These are phyloP conservation scores for Populus euphratica DNA, from an alignment of 345 rosid species.

Conservation along the genomic window DNA sequence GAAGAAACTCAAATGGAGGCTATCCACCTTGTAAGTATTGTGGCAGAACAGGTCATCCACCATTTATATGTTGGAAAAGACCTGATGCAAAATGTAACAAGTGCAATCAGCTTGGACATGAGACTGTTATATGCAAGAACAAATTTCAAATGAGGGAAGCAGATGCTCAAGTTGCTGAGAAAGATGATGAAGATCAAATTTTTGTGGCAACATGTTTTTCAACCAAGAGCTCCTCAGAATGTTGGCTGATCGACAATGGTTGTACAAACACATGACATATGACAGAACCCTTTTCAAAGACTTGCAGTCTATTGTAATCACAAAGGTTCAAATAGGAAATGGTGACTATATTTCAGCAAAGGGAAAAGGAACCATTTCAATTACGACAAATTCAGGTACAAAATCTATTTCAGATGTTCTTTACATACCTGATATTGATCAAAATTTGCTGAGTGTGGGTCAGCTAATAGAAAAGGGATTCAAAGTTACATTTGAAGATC, in stretches of 20 bases:
- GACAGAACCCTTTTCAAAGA: neutral
- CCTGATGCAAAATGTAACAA: no score
- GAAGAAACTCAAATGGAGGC: no score
- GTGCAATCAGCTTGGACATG: no score
- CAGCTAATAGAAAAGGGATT: slow-evolving; percentile 5
- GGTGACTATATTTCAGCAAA: neutral
- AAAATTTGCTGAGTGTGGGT: slow-evolving; percentile 22
- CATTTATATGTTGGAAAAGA: no score
- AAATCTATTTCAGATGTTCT: slow-evolving; percentile 7
- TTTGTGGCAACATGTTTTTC: no score
- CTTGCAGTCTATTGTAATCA: neutral
- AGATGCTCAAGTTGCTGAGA: no score
- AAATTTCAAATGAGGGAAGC: no score
- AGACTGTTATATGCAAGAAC: no score
- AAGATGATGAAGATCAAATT: no score
- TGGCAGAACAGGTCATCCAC: no score
- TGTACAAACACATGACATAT: neutral
- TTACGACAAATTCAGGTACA: neutral
- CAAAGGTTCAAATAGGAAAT: neutral
- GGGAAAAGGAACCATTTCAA: neutral
- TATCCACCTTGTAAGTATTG: no score
- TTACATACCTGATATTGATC: slow-evolving; percentile 5
- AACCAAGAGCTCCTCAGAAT: no score
- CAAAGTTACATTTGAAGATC: slow-evolving; percentile 5
- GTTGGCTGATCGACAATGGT: neutral